Evolutionary conservation across 306 rosid species (phyloP).

Genomic region (Quercus alba): DNA sequence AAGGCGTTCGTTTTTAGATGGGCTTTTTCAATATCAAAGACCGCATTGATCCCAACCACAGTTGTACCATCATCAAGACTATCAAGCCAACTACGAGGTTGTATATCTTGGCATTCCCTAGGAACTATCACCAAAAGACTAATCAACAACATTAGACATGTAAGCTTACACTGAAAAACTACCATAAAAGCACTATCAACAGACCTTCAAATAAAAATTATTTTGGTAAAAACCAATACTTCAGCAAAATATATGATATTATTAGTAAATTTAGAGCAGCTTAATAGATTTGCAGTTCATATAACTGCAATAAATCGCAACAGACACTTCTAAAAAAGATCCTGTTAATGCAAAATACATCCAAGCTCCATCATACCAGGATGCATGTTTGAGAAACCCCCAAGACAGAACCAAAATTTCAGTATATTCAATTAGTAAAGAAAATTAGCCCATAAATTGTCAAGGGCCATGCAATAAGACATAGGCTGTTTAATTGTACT

Average conservation of each 20-base stretch:
- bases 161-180: not conserved
- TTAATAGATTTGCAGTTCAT: not conserved
- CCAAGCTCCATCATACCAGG: no score
- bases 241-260: not conserved
- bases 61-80: constrained; percentile 24
- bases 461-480: no score
- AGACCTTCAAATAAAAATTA: not conserved
- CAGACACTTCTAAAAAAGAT: not conserved
- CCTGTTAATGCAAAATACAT: not conserved
- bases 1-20: constrained; percentile 59
- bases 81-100: constrained; percentile 69
- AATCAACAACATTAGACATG: not conserved
- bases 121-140: constrained; percentile 66
- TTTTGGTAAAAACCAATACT: no score
- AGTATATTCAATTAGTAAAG: no score
- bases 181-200: not conserved
- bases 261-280: not conserved
- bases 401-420: no score
- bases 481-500: no score
- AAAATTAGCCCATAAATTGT: no score
- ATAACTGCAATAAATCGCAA: not conserved
- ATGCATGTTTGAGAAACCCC: no score
- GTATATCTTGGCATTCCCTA: constrained; percentile 91
- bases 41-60: constrained; percentile 23
- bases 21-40: constrained; percentile 60